Percentiles rank a stretch among this genome's conserved stretches.
Evolutionary conservation across 2,329 filamentous ascomycete species (phyloP).

Genomic region (Apiospora koreana): DNA sequence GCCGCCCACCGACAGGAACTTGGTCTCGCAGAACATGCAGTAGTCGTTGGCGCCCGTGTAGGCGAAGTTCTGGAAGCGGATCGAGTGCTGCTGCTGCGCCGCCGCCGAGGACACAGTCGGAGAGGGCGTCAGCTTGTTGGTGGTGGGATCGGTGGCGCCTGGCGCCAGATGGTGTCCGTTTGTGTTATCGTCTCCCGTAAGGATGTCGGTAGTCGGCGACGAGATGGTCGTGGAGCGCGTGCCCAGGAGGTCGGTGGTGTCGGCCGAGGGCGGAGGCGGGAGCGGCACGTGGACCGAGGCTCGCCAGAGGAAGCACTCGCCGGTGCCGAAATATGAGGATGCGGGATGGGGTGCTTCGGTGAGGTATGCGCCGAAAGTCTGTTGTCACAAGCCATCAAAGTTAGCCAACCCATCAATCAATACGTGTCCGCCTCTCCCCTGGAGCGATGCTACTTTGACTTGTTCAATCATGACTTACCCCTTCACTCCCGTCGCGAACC

Average conservation of each 20-base stretch:
- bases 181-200: slow-evolving; percentile 9
- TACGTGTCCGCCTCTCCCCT: not conserved
- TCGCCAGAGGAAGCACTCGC: slow-evolving; percentile 93
- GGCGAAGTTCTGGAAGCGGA: slow-evolving; percentile 96
- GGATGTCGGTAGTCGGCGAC: slow-evolving; percentile 22
- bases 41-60: slow-evolving; percentile 97
- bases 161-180: slow-evolving; percentile 21
- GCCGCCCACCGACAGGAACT: slow-evolving; percentile 71
- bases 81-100: slow-evolving; percentile 57
- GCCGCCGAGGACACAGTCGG: slow-evolving; percentile 25
- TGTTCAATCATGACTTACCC: slow-evolving; percentile 53
- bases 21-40: slow-evolving; percentile 87
- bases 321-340: slow-evolving; percentile 89
- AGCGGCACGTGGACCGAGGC: slow-evolving; percentile 67
- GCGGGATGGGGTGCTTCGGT: slow-evolving; percentile 83
- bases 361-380: slow-evolving; percentile 91
- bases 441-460: not conserved
- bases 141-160: slow-evolving; percentile 10
- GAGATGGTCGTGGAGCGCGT: slow-evolving; percentile 44
- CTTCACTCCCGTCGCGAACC: slow-evolving; percentile 74
- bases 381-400: slow-evolving; percentile 1
- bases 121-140: slow-evolving; percentile 23
- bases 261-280: slow-evolving; percentile 67
- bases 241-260: slow-evolving; percentile 46
- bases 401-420: slow-evolving; percentile 11